phyloP scores from a whole-genome alignment of 2,329 filamentous ascomycete genomes.

The Chaetothyriales sp. region DNA sequence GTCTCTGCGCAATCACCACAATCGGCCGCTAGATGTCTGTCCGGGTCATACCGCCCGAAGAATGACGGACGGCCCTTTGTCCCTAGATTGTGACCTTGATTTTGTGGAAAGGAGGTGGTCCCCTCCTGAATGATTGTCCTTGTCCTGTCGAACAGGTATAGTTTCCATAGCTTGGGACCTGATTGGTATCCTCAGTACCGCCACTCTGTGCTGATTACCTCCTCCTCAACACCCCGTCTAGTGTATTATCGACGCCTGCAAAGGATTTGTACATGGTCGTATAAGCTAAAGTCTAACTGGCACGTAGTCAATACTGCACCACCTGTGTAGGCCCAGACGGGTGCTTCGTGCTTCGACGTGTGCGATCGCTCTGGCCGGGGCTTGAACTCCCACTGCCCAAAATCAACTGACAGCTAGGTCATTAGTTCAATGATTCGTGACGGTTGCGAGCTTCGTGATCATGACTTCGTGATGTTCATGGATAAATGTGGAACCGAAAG shows the following conservation, averaged over 20 bases:
- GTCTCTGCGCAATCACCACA: too few relatives aligned
- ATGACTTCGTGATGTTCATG: slow-evolving; percentile 17
- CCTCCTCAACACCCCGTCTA: background rate
- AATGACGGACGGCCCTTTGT: too few relatives aligned
- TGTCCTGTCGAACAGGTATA: too few relatives aligned
- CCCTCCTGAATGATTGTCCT: too few relatives aligned
- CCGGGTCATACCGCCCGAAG: too few relatives aligned
- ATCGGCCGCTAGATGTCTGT: too few relatives aligned
- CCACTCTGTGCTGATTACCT: background rate
- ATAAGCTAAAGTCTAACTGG: background rate
- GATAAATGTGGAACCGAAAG: slow-evolving; percentile 29
- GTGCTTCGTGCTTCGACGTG: background rate
- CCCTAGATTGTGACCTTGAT: too few relatives aligned
- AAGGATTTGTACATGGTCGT: background rate
- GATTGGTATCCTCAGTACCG: too few relatives aligned
- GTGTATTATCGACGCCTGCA: background rate
- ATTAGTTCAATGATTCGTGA: background rate
- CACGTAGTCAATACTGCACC: background rate
- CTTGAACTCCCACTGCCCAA: background rate
- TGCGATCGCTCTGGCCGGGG: background rate
- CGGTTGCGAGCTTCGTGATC: background rate
- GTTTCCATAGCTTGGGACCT: too few relatives aligned
- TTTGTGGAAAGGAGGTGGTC: too few relatives aligned
- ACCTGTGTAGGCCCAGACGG: background rate
- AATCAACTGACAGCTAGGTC: background rate